A percentile compares a stretch with the other conserved stretches of the same genome.
phyloP scores from a whole-genome alignment of 2,329 filamentous ascomycete species.

The Penicillium aurantiogriseum region DNA sequence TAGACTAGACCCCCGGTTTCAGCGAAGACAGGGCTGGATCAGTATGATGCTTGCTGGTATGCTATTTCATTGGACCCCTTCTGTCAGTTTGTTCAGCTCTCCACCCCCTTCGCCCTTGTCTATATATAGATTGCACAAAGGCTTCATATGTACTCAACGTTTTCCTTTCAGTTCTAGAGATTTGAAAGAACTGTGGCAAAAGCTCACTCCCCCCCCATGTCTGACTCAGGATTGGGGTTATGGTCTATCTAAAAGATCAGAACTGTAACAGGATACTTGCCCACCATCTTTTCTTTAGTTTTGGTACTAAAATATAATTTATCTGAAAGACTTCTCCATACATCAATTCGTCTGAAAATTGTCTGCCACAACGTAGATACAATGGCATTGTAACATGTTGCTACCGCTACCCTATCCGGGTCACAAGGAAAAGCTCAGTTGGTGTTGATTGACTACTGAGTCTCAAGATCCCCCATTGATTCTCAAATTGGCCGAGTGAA shows the following conservation, averaged over 20 bases:
- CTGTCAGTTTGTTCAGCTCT: background rate
- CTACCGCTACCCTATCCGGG: background rate
- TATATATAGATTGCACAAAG: background rate
- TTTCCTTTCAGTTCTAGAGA: background rate
- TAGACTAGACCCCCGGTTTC: no score
- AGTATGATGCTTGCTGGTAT: no score
- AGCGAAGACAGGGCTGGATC: no score
- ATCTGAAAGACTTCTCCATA: background rate
- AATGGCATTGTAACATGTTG: background rate
- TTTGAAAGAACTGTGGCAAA: background rate
- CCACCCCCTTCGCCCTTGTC: background rate
- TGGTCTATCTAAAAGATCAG: background rate
- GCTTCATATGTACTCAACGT: no score
- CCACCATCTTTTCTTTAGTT: background rate
- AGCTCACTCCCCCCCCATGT: background rate
- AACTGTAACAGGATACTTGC: background rate
- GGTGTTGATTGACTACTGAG: background rate
- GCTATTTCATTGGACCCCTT: background rate
- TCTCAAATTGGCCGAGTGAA: background rate
- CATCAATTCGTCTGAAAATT: background rate
- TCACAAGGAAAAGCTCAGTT: background rate
- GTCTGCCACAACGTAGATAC: background rate
- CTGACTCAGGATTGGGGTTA: background rate
- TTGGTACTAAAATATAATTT: background rate
- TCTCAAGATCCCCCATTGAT: background rate